These are phyloP conservation scores for Plasmodium falciparum DNA, from an alignment of 169 alveolate species.

Conservation along the genomic window DNA sequence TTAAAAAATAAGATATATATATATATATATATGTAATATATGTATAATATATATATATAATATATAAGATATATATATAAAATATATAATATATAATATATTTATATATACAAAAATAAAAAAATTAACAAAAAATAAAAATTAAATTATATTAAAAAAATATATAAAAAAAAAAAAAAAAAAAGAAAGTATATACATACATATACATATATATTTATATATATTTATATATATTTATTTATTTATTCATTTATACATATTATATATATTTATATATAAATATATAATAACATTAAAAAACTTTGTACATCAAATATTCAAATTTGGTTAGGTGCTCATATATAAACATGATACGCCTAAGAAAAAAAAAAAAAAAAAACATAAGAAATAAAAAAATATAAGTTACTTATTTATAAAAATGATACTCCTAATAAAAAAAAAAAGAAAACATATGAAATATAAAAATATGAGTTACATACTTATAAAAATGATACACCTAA, in stretches of 20 bases:
- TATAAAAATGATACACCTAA: too few species aligned
- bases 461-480: too few species aligned
- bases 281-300: background rate
- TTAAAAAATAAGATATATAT: too few species aligned
- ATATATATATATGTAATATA: too few species aligned
- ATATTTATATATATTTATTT: background rate
- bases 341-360: too few species aligned
- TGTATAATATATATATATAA: constrained; percentile 1
- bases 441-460: too few species aligned
- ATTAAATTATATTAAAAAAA: background rate
- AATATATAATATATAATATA: constrained; percentile 25
- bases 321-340: too few species aligned
- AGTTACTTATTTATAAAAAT: too few species aligned
- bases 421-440: too few species aligned
- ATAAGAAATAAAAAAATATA: too few species aligned
- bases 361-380: too few species aligned
- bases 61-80: constrained; percentile 43
- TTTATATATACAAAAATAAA: background rate
- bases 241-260: background rate
- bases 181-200: background rate
- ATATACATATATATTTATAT: background rate
- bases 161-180: background rate
- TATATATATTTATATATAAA: background rate
- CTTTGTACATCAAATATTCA: background rate
- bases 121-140: background rate